phyloP scores from a whole-genome alignment of 1,284 basidiomycete species.

The Ceratobasidium sp. region DNA sequence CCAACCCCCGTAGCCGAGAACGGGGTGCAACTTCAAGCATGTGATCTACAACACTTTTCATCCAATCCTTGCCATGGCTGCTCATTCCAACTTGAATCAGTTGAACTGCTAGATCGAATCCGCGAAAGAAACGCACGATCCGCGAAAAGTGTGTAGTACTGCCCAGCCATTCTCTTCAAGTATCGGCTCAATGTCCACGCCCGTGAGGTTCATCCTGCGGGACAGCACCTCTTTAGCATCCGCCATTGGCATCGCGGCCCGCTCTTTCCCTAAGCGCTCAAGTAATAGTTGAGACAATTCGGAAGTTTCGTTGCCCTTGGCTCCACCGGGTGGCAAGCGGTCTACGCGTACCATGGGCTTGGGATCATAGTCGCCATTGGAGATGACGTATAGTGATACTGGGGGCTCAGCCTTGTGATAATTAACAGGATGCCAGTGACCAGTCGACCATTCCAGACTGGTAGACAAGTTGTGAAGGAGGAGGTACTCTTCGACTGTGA shows the following conservation, averaged over 20 bases:
- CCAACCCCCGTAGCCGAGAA: slow-evolving; percentile 56
- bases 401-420: slow-evolving; percentile 12
- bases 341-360: slow-evolving; percentile 59
- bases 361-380: slow-evolving; percentile 54
- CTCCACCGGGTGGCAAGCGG: neutral
- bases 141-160: slow-evolving; percentile 57
- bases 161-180: slow-evolving; percentile 58
- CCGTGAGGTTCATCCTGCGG: slow-evolving; percentile 50
- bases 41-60: slow-evolving; percentile 59
- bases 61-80: slow-evolving; percentile 58
- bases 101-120: neutral
- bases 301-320: slow-evolving; percentile 51
- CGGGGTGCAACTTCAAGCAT: slow-evolving; percentile 56
- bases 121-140: slow-evolving; percentile 54
- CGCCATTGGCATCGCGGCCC: slow-evolving; percentile 21
- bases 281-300: slow-evolving; percentile 44
- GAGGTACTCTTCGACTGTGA: slow-evolving; percentile 48
- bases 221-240: slow-evolving; percentile 49
- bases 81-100: neutral
- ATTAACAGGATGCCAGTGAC: slow-evolving; percentile 23
- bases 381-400: slow-evolving; percentile 2
- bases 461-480: slow-evolving; percentile 41
- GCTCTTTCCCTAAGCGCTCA: slow-evolving; percentile 48
- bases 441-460: slow-evolving; percentile 15
- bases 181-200: slow-evolving; percentile 54